Base-by-base conservation (phyloP, 2,329 filamentous ascomycete species). In the Penicillium sp. region DNA sequence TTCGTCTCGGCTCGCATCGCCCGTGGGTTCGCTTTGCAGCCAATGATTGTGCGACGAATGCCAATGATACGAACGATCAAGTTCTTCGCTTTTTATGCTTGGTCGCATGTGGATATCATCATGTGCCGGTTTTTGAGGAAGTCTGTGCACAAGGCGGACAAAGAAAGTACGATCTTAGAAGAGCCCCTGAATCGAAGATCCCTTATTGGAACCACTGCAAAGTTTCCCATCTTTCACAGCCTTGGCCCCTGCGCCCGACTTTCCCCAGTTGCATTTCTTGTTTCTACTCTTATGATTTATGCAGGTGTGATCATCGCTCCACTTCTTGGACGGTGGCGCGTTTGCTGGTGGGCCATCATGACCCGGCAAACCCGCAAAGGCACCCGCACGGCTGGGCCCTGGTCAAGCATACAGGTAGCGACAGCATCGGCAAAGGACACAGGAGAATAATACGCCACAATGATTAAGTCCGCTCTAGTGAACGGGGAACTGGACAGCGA, bases 1-100 rank as follows among this genome's bases (percentile, higher is more conserved):
- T 46, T 47, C 19, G 29, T 39, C 19, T 50, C 53, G 53, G 53
- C 53, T 55, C 53, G 53, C 53, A 55, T 55, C 53, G 46, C 53
- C 53, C 43, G 53, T 50, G 47, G 53, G 46, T 44, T 45, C 44
- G 26, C 49, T 35, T 24, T 21, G 13, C 24, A 26, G 46, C 53
- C 53, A 55, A 55, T 55, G 9, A 50, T 35, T 14, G 39, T 39
- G 16, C 14, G 35, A 13, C 7, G 16, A 50, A 44, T 55, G 37
- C 45, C 29, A 35, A 49, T 49, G 21, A 43, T 42, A 54, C 29
- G 52, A 54, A 16, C 33, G 46, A 54, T 44, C 48, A 37, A 37
- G 45, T 54, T 54, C 43, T 27, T 49, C 46, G 42, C 46, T 14
- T 44, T 44, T 22, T 49, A 31, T 26, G 21, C 11, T 3, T 24